Conservation (phyloP, 768 basidiomycete species). For the Calocera cornea region DNA sequence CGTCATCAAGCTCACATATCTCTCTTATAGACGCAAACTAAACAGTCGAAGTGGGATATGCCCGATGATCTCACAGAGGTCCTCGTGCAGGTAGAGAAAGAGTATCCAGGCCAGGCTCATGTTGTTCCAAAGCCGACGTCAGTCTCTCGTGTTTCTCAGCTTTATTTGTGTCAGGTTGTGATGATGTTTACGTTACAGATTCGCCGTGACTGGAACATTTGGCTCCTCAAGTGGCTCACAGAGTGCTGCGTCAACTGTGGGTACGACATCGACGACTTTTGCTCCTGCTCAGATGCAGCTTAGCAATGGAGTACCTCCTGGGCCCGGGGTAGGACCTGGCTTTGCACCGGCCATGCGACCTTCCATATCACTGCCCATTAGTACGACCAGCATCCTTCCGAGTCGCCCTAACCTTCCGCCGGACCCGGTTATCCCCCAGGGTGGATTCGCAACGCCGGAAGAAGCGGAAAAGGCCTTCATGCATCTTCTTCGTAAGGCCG, state of each 20-base stretch:
- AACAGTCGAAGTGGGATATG: conserved; percentile 97
- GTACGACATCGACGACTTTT: not conserved
- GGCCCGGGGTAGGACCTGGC: not conserved
- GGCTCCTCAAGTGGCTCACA: not conserved
- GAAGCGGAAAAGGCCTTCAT: conserved; percentile 93
- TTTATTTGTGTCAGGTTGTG: too few relatives aligned
- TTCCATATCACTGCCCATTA: conserved; percentile 12
- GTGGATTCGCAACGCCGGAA: conserved; percentile 71
- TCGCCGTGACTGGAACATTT: not conserved
- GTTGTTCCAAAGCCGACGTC: not conserved
- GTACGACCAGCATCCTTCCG: conserved; percentile 34
- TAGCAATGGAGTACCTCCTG: not conserved
- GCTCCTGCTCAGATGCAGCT: not conserved
- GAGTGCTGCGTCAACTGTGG: not conserved
- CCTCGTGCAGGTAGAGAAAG: conserved; percentile 74
- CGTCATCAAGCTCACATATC: not conserved
- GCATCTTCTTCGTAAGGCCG: conserved; percentile 75
- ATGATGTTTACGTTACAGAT: not conserved
- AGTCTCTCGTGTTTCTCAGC: not conserved
- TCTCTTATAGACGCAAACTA: conserved; percentile 53
- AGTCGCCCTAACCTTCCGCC: conserved; percentile 69
- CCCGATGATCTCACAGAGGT: conserved; percentile 82
- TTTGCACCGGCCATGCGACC: conserved; percentile 7
- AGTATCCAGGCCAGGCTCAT: conserved; percentile 19
- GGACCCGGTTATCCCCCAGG: conserved; percentile 78